A percentile compares a stretch with the other conserved stretches of the same genome.
These are phyloP conservation scores for Boletus sp. DNA, from an alignment of 768 basidiomycete genomes.

Conservation along the genomic window DNA sequence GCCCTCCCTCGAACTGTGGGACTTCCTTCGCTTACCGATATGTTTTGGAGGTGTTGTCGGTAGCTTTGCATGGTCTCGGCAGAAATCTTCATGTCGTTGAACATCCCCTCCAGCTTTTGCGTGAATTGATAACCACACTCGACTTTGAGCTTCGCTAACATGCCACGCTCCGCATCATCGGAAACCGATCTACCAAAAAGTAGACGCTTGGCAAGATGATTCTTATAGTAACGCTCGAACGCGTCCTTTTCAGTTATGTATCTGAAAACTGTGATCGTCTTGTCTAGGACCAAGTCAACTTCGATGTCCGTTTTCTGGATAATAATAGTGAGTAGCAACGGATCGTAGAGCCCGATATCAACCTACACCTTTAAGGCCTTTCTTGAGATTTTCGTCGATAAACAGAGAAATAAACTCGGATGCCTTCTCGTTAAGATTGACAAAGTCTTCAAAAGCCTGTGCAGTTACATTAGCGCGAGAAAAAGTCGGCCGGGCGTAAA, in stretches of 20 bases:
- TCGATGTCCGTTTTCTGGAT: constrained; percentile 90
- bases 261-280: constrained; percentile 94
- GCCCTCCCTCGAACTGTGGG: neutral
- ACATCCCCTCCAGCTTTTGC: constrained; percentile 98
- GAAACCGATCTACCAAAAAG: constrained; percentile 84
- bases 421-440: constrained; percentile 82
- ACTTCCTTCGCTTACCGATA: constrained; percentile 45
- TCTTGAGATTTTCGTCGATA: constrained; percentile 94
- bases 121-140: constrained; percentile 98
- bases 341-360: neutral
- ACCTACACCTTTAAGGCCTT: constrained; percentile 90
- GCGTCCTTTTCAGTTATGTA: constrained; percentile 94
- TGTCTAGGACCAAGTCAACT: constrained; percentile 85
- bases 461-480: constrained; percentile 3
- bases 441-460: constrained; percentile 89
- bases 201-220: constrained; percentile 90
- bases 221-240: constrained; percentile 98
- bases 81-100: constrained; percentile 92
- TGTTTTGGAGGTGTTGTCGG: constrained; percentile 53
- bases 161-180: constrained; percentile 95
- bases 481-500: constrained; percentile 5
- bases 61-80: constrained; percentile 78
- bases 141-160: constrained; percentile 95
- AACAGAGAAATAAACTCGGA: constrained; percentile 96
- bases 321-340: neutral